Evolutionary conservation across 2,329 filamentous ascomycete species (phyloP).

Genomic region (Colletotrichum sp.): DNA sequence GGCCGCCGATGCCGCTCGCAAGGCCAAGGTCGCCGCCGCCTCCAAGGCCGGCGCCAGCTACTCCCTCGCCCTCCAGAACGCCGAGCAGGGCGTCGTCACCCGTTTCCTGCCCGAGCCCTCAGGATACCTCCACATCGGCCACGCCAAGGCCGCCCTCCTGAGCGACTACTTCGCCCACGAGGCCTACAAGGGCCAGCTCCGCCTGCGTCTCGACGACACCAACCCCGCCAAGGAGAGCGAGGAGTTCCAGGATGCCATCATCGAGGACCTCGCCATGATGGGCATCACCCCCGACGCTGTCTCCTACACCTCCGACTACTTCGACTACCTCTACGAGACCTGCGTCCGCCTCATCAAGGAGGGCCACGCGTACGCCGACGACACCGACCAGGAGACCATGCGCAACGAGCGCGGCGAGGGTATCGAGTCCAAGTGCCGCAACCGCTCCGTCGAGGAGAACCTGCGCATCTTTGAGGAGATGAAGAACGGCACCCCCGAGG

Average conservation of each 20-base stretch:
- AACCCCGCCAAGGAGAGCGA: constrained; percentile 98
- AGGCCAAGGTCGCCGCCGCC: constrained; percentile 70
- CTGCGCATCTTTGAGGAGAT: constrained; percentile 89
- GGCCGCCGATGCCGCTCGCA: constrained; percentile 69
- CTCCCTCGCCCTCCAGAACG: constrained; percentile 84
- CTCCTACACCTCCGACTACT: constrained; percentile 95
- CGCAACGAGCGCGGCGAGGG: constrained; percentile 83
- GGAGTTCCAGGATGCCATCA: constrained; percentile 92
- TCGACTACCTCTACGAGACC: constrained; percentile 88
- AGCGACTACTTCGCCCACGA: constrained; percentile 98
- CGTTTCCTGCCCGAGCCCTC: constrained; percentile 95
- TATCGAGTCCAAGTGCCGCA: constrained; percentile 80
- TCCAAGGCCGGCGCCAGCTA: constrained; percentile 85
- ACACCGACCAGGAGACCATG: constrained; percentile 91
- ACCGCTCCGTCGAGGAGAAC: constrained; percentile 81
- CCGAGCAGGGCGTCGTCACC: constrained; percentile 88
- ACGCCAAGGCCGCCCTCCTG: constrained; percentile 90
- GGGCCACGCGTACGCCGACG: constrained; percentile 91
- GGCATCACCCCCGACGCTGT: constrained; percentile 88
- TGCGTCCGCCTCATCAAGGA: constrained; percentile 84
- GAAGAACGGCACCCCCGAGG: constrained; percentile 83
- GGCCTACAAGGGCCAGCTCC: constrained; percentile 88
- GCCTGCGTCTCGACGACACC: constrained; percentile 95
- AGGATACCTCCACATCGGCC: constrained; percentile 83
- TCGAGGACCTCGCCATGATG: constrained; percentile 90